Evolutionary conservation across 257 asterid species (phyloP).

Genomic region (Salvia hispanica): DNA sequence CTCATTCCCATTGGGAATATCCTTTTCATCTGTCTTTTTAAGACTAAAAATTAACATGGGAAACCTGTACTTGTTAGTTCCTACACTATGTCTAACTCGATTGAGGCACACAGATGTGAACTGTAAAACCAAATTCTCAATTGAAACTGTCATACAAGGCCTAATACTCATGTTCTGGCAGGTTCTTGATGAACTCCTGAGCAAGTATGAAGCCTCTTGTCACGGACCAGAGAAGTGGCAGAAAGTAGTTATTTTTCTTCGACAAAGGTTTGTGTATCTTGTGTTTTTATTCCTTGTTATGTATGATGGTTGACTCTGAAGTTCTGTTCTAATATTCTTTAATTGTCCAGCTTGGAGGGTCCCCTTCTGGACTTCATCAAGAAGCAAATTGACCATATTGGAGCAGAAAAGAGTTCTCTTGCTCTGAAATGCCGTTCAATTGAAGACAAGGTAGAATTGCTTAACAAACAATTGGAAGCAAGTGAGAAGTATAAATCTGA

Average conservation of each 20-base stretch:
- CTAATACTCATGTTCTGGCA: conserved; percentile 32
- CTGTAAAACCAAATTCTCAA: not conserved
- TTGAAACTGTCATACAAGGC: not conserved
- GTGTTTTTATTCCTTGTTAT: conserved; percentile 10
- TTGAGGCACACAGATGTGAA: too few relatives aligned
- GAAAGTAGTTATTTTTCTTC: conserved; percentile 68
- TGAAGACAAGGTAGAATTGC: conserved; percentile 72
- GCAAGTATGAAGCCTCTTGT: conserved; percentile 76
- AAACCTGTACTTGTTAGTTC: too few relatives aligned
- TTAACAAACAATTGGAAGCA: conserved; percentile 87
- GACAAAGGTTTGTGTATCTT: conserved; percentile 66
- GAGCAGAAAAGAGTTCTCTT: conserved; percentile 79
- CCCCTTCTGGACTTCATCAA: conserved; percentile 79
- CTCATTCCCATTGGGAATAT: not conserved
- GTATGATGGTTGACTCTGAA: conserved; percentile 24
- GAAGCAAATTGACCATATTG: conserved; percentile 80
- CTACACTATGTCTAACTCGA: too few relatives aligned
- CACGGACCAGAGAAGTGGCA: conserved; percentile 98
- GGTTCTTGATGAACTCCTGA: conserved; percentile 81
- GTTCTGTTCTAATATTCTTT: conserved; percentile 25
- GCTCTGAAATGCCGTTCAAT: conserved; percentile 79
- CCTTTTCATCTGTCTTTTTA: too few relatives aligned
- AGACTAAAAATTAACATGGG: too few relatives aligned
- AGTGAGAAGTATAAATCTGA: conserved; percentile 87
- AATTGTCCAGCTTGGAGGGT: conserved; percentile 79